These are phyloP conservation scores for Zygosaccharomyces gambellarensis DNA, from an alignment of 805 yeast genomes.

Conservation along the genomic window DNA sequence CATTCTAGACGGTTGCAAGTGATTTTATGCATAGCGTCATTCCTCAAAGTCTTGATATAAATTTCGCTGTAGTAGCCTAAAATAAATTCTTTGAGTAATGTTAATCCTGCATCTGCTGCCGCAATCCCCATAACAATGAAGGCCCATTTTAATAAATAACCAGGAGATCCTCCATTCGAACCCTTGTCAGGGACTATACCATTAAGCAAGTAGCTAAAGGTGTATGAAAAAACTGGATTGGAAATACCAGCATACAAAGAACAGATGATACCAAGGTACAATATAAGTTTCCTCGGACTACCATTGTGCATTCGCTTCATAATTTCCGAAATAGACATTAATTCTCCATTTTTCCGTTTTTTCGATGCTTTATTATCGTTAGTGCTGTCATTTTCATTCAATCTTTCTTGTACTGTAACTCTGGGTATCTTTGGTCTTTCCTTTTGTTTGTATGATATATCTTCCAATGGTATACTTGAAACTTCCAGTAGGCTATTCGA, in stretches of 20 bases:
- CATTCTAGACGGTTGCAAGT: slow-evolving; percentile 50
- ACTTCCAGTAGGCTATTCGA: slow-evolving; percentile 3
- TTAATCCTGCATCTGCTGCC: slow-evolving; percentile 52
- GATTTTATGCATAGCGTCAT: slow-evolving; percentile 44
- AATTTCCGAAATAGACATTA: slow-evolving; percentile 29
- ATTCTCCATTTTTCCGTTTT: slow-evolving; percentile 16
- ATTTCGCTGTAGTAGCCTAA: slow-evolving; percentile 59
- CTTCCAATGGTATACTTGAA: slow-evolving; percentile 2
- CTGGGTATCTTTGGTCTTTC: slow-evolving; percentile 1
- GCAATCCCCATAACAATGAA: slow-evolving; percentile 59
- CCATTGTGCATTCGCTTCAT: slow-evolving; percentile 30
- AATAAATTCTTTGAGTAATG: slow-evolving; percentile 46
- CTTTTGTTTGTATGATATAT: not conserved
- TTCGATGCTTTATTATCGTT: slow-evolving; percentile 10
- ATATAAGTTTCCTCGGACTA: slow-evolving; percentile 24
- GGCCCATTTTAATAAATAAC: slow-evolving; percentile 58
- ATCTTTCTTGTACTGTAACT: slow-evolving; percentile 2
- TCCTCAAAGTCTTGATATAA: slow-evolving; percentile 58
- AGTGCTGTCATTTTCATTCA: not conserved
- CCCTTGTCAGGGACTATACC: slow-evolving; percentile 50
- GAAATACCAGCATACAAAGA: slow-evolving; percentile 56
- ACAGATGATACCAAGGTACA: slow-evolving; percentile 48
- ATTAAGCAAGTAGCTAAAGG: slow-evolving; percentile 63
- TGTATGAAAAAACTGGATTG: slow-evolving; percentile 74
- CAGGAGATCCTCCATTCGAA: slow-evolving; percentile 27